Conservation (phyloP, 371 early-diverging fungal genomes). For the Smittium culicis region DNA sequence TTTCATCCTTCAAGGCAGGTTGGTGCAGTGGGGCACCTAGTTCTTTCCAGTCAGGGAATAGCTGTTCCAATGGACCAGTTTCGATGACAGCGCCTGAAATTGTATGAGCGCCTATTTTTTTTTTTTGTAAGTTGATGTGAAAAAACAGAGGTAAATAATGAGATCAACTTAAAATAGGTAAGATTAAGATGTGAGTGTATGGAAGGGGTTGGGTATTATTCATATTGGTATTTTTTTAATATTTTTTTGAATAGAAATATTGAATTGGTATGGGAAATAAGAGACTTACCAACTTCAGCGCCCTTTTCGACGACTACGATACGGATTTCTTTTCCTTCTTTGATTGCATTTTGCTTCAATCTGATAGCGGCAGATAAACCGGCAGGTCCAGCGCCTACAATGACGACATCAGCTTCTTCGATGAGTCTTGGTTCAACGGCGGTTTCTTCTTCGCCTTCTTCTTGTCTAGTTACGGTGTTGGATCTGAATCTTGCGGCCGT, state of each 20-base stretch:
- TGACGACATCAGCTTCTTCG: conserved; percentile 90
- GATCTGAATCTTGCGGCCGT: neutral
- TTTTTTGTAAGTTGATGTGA: conserved; percentile 22
- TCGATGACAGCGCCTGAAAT: conserved; percentile 93
- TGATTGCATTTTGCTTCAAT: conserved; percentile 75
- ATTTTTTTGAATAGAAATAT: too few relatives aligned
- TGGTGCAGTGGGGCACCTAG: conserved; percentile 78
- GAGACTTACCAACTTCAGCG: conserved; percentile 52
- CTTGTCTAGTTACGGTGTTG: neutral
- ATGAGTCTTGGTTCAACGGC: conserved; percentile 38
- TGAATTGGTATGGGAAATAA: conserved; percentile 2
- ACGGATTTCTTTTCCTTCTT: conserved; percentile 68
- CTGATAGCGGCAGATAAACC: conserved; percentile 91
- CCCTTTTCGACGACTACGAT: conserved; percentile 93
- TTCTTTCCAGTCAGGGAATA: conserved; percentile 96
- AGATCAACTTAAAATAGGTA: too few relatives aligned
- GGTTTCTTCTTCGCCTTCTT: conserved; percentile 8
- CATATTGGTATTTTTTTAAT: too few relatives aligned
- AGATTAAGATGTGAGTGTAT: too few relatives aligned
- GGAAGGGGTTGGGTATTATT: too few relatives aligned
- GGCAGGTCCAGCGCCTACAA: conserved; percentile 93
- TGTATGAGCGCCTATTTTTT: conserved; percentile 58
- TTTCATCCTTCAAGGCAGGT: conserved; percentile 72
- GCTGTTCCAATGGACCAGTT: conserved; percentile 79
- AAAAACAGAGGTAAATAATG: neutral